phyloP scores from a whole-genome alignment of 352 stramenopile genomes.

The Peronospora destructor region DNA sequence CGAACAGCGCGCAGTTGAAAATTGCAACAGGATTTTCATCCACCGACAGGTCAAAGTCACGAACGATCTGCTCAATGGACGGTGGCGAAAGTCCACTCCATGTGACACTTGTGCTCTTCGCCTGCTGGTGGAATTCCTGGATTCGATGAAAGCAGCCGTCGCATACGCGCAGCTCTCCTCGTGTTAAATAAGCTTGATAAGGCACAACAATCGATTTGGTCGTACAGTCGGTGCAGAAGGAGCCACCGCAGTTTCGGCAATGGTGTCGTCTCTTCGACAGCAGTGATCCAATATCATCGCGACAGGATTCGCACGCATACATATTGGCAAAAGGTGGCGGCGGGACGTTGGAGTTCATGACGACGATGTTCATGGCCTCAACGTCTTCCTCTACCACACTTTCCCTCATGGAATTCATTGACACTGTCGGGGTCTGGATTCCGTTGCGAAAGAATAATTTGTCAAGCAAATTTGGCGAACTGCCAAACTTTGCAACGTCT shows the following conservation, averaged over 20 bases:
- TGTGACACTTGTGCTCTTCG: conserved; percentile 46
- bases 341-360: conserved; percentile 47
- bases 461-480: conserved; percentile 27
- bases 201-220: conserved; percentile 47
- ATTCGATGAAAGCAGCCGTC: conserved; percentile 71
- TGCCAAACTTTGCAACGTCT: neutral
- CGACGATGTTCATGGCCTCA: conserved; percentile 34
- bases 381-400: conserved; percentile 47
- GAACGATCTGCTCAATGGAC: conserved; percentile 21
- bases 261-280: conserved; percentile 66
- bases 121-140: conserved; percentile 61
- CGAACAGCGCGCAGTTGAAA: conserved; percentile 73
- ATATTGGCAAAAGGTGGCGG: conserved; percentile 72
- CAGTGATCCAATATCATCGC: conserved; percentile 65
- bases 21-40: conserved; percentile 50
- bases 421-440: neutral
- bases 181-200: conserved; percentile 49
- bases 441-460: conserved; percentile 36
- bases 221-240: conserved; percentile 63
- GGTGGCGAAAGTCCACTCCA: conserved; percentile 58
- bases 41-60: conserved; percentile 40
- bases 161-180: conserved; percentile 62
- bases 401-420: conserved; percentile 15
- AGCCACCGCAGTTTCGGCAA: conserved; percentile 74
- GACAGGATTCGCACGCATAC: conserved; percentile 66